phyloP scores from a whole-genome alignment of 805 yeast genomes.

The Zygosaccharomyces kombuchaensis region DNA sequence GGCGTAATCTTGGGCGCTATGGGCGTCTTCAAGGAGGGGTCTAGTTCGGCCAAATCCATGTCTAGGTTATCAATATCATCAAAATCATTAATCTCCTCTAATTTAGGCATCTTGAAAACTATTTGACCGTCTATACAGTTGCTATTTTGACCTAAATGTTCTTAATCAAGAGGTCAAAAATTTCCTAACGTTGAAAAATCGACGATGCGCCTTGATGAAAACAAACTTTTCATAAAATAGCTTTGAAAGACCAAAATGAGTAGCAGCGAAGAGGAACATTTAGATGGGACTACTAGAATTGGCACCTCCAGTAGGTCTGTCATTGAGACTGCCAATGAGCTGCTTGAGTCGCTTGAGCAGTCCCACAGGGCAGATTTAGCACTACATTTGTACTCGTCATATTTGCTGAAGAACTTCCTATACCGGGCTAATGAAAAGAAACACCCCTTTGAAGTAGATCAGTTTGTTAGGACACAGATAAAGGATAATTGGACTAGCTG shows the following conservation, averaged over 20 bases:
- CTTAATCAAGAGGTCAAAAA: not conserved
- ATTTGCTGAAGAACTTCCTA: conserved; percentile 35
- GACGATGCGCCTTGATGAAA: not conserved
- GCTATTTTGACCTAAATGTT: not conserved
- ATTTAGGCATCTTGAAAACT: conserved; percentile 49
- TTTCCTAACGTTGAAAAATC: not conserved
- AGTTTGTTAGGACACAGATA: conserved; percentile 37
- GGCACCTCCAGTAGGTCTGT: conserved; percentile 10
- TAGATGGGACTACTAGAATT: not conserved
- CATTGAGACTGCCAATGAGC: conserved; percentile 27
- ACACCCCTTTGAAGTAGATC: conserved; percentile 33
- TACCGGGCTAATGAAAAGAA: conserved; percentile 28
- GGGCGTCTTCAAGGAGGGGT: conserved; percentile 63
- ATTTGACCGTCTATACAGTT: not conserved
- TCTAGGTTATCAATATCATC: conserved; percentile 90
- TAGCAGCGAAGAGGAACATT: conserved; percentile 1
- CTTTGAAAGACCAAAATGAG: not conserved
- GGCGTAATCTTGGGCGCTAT: conserved; percentile 67
- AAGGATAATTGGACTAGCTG: conserved; percentile 48
- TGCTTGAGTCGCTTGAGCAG: conserved; percentile 43
- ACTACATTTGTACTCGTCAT: conserved; percentile 58
- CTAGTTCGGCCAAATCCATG: conserved; percentile 89
- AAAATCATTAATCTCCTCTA: conserved; percentile 71
- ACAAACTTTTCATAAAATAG: not conserved
- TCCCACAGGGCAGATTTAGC: conserved; percentile 53